Base-by-base conservation (phyloP, 192 early-diverging fungal genomes). In the Helicostylum pulchrum region DNA sequence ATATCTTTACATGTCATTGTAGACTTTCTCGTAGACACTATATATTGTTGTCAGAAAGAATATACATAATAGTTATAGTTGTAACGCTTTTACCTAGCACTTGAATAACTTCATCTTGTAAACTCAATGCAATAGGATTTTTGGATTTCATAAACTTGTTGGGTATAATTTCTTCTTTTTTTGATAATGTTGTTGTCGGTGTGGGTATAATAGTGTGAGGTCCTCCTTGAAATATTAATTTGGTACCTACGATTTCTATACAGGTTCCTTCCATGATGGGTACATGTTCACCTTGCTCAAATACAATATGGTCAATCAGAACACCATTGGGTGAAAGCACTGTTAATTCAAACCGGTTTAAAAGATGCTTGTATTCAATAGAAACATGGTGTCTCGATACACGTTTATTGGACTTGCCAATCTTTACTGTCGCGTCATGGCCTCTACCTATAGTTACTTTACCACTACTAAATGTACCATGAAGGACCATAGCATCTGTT, bases 1-100 rank as follows among this genome's bases (percentile, higher is more conserved):
- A 80, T 64, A 42, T 80, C 79, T 6, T 51, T 54, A 30, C 75
- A 36, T 4, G 79, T 77, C 79, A 80, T 80, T 3, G 79, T 78
- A 14, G 74, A 75, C 32, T 80, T 80, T 51, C 79, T 73, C 9
- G 79, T 74, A 70, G 67, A 72, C 7, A 76, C 78, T 31, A 57
- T 21, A 65, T 23, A 7, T 14, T 32, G 9, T 34, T 49, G 5
- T 20, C 15, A 49, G 1, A 26, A 21, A 46, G 20, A 31, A 15
- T 49, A 5, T 19, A 0, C 21, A 10, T 52, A 6, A n/a, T 57
- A 31, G 17, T 57, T 10, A 31, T 52, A 10, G 9, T 52, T 52
- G 26, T 26, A 26, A 26, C 26, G 2, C 30, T 46, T n/a, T 39
- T 63, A 63, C 62, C 62, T 52, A 63, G 34, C 14, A 63, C 34